phyloP scores from a whole-genome alignment of 2,329 filamentous ascomycete species.

The Venturia carpophila region DNA sequence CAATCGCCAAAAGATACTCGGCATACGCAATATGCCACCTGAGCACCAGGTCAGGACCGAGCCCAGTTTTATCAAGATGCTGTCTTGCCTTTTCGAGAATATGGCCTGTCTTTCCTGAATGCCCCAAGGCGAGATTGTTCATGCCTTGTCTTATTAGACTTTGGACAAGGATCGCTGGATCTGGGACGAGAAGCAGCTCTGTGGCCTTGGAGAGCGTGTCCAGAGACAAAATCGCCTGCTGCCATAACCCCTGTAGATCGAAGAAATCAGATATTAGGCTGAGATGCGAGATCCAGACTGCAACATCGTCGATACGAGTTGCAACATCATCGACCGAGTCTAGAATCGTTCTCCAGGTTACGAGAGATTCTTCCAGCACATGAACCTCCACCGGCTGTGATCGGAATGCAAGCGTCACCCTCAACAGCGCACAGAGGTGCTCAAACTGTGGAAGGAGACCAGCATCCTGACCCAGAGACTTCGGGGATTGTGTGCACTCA shows the following conservation, averaged over 20 bases:
- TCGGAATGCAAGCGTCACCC: conserved; percentile 38
- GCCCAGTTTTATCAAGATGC: conserved; percentile 33
- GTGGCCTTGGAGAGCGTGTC: conserved; percentile 41
- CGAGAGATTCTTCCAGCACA: conserved; percentile 28
- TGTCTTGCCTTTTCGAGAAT: conserved; percentile 52
- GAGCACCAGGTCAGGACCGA: conserved; percentile 41
- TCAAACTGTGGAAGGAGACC: conserved; percentile 27
- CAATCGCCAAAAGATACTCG: conserved; percentile 64
- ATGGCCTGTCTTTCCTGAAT: conserved; percentile 50
- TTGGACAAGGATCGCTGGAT: conserved; percentile 34
- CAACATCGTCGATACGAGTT: conserved; percentile 45
- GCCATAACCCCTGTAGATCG: conserved; percentile 49
- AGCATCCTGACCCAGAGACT: conserved; percentile 25
- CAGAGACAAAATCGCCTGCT: conserved; percentile 42
- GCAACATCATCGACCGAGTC: conserved; percentile 28
- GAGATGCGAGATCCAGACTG: conserved; percentile 44
- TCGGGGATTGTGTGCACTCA: conserved; percentile 18
- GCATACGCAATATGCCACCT: conserved; percentile 63
- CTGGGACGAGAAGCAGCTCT: conserved; percentile 36
- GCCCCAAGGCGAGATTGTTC: conserved; percentile 53
- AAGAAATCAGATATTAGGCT: conserved; percentile 49
- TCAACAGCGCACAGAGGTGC: conserved; percentile 31
- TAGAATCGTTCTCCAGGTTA: conserved; percentile 33
- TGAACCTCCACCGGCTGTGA: conserved; percentile 26
- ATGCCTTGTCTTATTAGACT: conserved; percentile 42